Evolutionary conservation across 192 early-diverging fungal species (phyloP), one percentile per base, ranked within the genome.

Genomic region (Gigaspora rosea): DNA sequence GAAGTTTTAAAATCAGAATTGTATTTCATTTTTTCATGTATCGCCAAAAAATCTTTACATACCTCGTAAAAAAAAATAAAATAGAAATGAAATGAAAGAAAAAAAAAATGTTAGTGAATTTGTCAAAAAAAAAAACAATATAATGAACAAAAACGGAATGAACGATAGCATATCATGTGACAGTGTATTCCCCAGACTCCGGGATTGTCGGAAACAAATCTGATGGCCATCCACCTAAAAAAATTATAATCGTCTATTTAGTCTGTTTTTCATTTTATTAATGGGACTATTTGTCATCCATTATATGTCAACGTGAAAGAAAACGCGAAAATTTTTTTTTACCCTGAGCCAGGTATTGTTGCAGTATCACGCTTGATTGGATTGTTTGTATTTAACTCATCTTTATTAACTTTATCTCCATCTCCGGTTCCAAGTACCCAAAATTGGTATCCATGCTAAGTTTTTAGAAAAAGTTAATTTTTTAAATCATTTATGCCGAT

Each of bases 101-200:
- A 73, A 58, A 73, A 51, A 57, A 73, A 73, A 73, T 46, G 71
- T 73, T 73, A 73, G 71, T 59, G 35, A 59, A 73, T 18, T 73
- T 59, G 33, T 8, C 68, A 56, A 56, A 56, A 59, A 59, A 51
- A 73, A 57, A 73, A 73, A 33, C 71, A 73, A 73, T 73, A 73
- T 73, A 73, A 18, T 73, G 71, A 73, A 73, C 71, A 73, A 73
- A 73, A 73, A 73, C 56, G 71, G 35, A 73, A 73, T 73, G 33
- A 73, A 61, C 57, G 57, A 73, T 73, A 73, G 57, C 72, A 73
- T 73, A 73, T 73, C 72, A 86, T 86, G 79, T 86, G 85, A 54
- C 85, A 86, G 61, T 86, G 85, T 36, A 86, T 59, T 46, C 77
- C 51, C 85, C 85, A 86, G 16, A 80, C 77, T 36, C 85, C 85